Base-by-base conservation (phyloP, 73 alveolate genomes). In the Uronychia setigera region DNA sequence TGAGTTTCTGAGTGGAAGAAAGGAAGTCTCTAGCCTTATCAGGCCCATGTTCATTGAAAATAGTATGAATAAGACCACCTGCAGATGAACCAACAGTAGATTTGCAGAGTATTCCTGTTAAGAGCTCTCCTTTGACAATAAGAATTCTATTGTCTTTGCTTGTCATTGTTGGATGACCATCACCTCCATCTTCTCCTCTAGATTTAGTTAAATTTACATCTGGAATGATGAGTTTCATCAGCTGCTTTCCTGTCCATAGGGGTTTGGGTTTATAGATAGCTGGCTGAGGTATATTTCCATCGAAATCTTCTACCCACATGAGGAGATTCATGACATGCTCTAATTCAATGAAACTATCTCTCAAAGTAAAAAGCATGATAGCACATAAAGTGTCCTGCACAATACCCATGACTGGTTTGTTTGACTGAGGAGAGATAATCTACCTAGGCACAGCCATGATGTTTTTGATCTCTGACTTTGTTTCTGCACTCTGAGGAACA, bases 371-470 rank as follows among this genome's bases (percentile, higher is more conserved):
- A 57, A 97, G 84, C 91, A 95, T 90, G 80, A 96, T 92, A 67
- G 99, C 99, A 0, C 97, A 94, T 58, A 98, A 88, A 33, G 99
- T 87, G 91, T 97, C 99, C 93, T 99, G 98, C 85, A 99, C 99
- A 81, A 99, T 92, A 91, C 99, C 99, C 99, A 99, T 99, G 35
- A 99, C 99, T 58, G 99, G 99, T 81, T 96, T 93, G 93, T 98
- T 99, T 58, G 98, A 93, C 93, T 99, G 98, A 33, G 99, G 99
- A 14, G 99, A 92, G 32, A 98, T 99, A 76, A 98, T 98, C 87
- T 97, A 97, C 77, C 95, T 94, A 76, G 99, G 99, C 33, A 98
- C 99, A 84, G 96, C 98, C 97, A 96, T 94, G 88, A 98, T 96
- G 84, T 98, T 98, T 83, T 94, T 95, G 35, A 98, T 89, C 88